Percentiles rank a stretch among this genome's conserved stretches.
phyloP scores from a whole-genome alignment of 2,329 filamentous ascomycete genomes.

The Byssoonygena ceratinophila region DNA sequence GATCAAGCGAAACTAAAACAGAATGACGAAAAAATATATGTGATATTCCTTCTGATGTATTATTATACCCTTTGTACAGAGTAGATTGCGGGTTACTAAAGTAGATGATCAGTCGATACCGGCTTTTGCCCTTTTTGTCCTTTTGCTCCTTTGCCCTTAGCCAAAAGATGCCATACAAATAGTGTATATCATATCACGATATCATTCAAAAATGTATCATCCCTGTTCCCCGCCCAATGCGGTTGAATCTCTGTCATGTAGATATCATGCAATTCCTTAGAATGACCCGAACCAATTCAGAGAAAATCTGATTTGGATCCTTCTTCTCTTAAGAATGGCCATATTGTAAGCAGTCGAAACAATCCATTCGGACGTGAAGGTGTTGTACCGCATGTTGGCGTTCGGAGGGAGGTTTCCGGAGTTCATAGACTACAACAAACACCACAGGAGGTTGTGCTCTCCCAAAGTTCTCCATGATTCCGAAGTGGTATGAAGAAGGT shows the following conservation, averaged over 20 bases:
- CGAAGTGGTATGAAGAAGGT: too few relatives aligned
- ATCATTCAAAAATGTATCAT: not conserved
- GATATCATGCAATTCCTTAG: not conserved
- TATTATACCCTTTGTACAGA: not conserved
- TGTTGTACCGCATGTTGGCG: not conserved
- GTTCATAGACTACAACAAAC: not conserved
- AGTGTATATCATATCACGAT: not conserved
- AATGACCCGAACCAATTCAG: too few relatives aligned
- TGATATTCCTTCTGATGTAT: not conserved
- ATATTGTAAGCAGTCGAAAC: not conserved
- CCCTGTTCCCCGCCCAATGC: not conserved
- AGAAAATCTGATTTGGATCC: not conserved
- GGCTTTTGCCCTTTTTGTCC: not conserved
- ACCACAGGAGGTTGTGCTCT: not conserved
- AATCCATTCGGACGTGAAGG: not conserved
- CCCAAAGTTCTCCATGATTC: not conserved
- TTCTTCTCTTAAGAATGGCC: not conserved
- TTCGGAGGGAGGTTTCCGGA: not conserved
- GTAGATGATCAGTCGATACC: too few relatives aligned
- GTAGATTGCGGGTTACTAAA: too few relatives aligned
- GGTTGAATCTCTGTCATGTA: not conserved
- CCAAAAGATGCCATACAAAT: not conserved
- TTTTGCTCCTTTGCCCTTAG: not conserved
- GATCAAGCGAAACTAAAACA: constrained; percentile 28
- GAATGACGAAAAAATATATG: not conserved